Evolutionary conservation across 2,329 filamentous ascomycete genomes (phyloP), one percentile per base, ranked within the genome.

Genomic region (Ophiostoma pallidulum): DNA sequence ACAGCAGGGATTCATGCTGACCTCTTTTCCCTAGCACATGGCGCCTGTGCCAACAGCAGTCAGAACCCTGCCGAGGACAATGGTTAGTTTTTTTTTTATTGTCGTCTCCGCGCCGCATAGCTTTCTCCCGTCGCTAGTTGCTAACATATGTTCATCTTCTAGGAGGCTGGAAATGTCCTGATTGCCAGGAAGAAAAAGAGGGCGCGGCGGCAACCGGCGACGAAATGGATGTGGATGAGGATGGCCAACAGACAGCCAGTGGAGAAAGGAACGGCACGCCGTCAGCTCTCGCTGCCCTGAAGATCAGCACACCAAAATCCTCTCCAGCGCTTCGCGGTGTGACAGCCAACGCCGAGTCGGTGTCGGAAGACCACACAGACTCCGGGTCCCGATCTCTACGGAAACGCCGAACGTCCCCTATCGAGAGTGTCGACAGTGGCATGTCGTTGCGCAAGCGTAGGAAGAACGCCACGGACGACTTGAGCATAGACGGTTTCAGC

Each of bases 391-490:
- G 88, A 45, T 77, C 85, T 28, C 68, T 94, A 51, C 77, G 90
- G 51, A 94, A 94, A 66, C 80, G 90, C 46, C 94, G 91, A 64
- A 82, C 86, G 16, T 88, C 86, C 1, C 84, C 85, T 3, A 71
- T 76, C 12, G 80, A 83, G 41, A 70, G 67, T 53, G 71, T 86
- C 53, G 73, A 84, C 55, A 68, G 69, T 14, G 64, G 68, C 14
- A 65, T 70, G 49, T 67, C 71, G 1, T 60, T 73, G 31, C 73
- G 75, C 51, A 82, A 78, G 60, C 70, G 78, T 29, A 65, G 72
- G 38, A 70, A 70, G 56, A 69, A 73, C 20, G 65, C 66, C 0
- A 67, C 66, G 0, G 68, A 69, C n/a, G 72, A 68, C 29, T 65
- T 63, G 31, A 65, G 62, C 40, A 54, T 59, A 20, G 63, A 65